These are phyloP conservation scores for Xanthoconium separans DNA, from an alignment of 1,284 basidiomycete species.

Conservation along the genomic window DNA sequence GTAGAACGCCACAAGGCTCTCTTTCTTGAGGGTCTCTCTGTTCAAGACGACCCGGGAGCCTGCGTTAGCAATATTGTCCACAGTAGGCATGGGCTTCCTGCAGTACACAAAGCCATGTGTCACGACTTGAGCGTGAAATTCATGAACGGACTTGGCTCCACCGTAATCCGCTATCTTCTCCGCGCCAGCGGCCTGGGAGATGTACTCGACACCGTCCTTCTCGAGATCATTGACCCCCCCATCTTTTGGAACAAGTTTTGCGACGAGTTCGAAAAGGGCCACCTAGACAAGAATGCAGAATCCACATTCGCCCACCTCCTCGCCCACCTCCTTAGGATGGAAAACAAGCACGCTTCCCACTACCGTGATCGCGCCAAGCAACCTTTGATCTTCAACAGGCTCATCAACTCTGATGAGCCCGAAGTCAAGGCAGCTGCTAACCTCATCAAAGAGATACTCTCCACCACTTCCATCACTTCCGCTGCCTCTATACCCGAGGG, in stretches of 20 bases:
- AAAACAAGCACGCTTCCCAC: conserved; percentile 32
- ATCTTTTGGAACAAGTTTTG: conserved; percentile 51
- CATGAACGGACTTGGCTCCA: conserved; percentile 44
- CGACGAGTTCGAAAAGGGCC: conserved; percentile 38
- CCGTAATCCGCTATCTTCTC: conserved; percentile 45
- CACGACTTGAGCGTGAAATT: conserved; percentile 40
- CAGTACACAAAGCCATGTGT: conserved; percentile 46
- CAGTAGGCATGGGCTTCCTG: conserved; percentile 39
- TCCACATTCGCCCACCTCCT: conserved; percentile 51
- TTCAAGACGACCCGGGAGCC: conserved; percentile 38
- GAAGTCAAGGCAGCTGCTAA: conserved; percentile 37
- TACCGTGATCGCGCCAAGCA: conserved; percentile 43
- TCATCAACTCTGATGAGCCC: conserved; percentile 37
- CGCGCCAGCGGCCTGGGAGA: conserved; percentile 44
- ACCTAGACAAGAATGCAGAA: conserved; percentile 38
- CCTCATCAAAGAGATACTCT: conserved; percentile 44
- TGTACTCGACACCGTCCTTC: conserved; percentile 38
- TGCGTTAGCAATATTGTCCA: conserved; percentile 44
- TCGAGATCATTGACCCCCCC: conserved; percentile 49
- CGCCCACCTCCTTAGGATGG: conserved; percentile 45
- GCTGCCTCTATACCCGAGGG: conserved; percentile 22
- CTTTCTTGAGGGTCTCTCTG: conserved; percentile 51
- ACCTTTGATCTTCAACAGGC: conserved; percentile 27
- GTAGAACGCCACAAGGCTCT: conserved; percentile 15
- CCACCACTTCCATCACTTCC: conserved; percentile 24